Percentiles rank a stretch among this genome's conserved stretches.
These are phyloP conservation scores for Chlamydomonas eustigma DNA, from an alignment of 139 green algal genomes.

Conservation along the genomic window DNA sequence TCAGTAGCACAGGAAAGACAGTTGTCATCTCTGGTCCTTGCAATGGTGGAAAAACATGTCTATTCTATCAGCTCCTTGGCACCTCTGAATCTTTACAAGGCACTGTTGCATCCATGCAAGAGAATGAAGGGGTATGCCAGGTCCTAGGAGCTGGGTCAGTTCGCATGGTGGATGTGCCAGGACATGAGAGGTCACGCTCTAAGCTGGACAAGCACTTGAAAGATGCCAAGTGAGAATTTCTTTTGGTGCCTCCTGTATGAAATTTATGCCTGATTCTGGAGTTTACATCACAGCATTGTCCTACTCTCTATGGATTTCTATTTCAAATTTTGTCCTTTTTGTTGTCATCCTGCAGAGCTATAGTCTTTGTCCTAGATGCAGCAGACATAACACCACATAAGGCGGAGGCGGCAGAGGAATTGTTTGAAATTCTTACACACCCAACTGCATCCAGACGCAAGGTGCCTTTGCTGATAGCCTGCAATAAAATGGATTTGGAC, in stretches of 20 bases:
- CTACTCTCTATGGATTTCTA: too few species aligned
- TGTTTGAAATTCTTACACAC: conserved; percentile 55
- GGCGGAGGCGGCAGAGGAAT: conserved; percentile 43
- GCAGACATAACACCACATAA: conserved; percentile 68
- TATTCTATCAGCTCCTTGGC: conserved; percentile 70
- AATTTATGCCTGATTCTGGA: too few species aligned
- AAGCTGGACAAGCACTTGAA: conserved; percentile 50
- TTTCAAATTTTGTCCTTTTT: too few species aligned
- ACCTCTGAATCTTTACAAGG: conserved; percentile 43
- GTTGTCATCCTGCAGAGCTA: conserved; percentile 32
- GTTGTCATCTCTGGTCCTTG: conserved; percentile 64
- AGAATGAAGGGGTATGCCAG: conserved; percentile 13
- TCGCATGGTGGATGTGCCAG: conserved; percentile 78
- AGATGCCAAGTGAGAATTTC: conserved; percentile 32
- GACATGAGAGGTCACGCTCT: conserved; percentile 70
- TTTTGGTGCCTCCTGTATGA: too few species aligned
- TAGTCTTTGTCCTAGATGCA: conserved; percentile 85
- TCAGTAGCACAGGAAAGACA: not conserved
- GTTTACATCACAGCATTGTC: too few species aligned
- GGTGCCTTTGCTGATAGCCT: conserved; percentile 81
- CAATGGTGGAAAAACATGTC: conserved; percentile 71
- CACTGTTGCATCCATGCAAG: conserved; percentile 72
- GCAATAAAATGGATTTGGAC: conserved; percentile 91
- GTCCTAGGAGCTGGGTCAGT: conserved; percentile 28
- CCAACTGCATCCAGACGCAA: conserved; percentile 39